Evolutionary conservation across 2,329 filamentous ascomycete genomes (phyloP).

Genomic region (Bipolaris zeicola): DNA sequence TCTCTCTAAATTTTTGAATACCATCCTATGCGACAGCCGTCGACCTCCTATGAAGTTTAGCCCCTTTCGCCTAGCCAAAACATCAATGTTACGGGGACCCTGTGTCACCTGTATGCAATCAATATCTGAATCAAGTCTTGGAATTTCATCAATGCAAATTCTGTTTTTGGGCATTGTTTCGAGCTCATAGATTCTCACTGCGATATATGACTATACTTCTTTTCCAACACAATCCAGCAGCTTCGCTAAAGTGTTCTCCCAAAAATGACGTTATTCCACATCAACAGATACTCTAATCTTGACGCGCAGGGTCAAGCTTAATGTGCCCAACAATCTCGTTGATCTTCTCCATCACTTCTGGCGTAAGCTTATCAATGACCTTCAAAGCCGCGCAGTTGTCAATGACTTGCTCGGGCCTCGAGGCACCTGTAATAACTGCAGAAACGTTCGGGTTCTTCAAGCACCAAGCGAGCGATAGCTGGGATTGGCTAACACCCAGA

Average conservation of each 20-base stretch:
- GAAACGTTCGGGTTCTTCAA: conserved; percentile 45
- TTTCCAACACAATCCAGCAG: neutral
- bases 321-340: conserved; percentile 38
- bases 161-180: neutral
- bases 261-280: neutral
- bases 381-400: conserved; percentile 52
- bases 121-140: neutral
- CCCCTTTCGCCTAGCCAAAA: neutral
- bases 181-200: neutral
- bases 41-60: too few species aligned
- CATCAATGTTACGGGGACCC: neutral
- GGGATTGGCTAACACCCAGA: conserved; percentile 62
- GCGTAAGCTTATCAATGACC: conserved; percentile 52
- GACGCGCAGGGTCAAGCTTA: conserved; percentile 26
- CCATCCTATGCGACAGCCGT: too few species aligned
- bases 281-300: conserved; percentile 20
- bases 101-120: neutral
- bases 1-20: too few species aligned
- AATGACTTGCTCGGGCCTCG: conserved; percentile 37
- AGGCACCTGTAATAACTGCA: conserved; percentile 38
- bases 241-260: neutral
- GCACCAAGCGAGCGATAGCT: conserved; percentile 45
- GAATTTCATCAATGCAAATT: neutral
- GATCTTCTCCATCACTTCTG: conserved; percentile 53
- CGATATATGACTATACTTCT: neutral